Conservation (phyloP, 2,329 filamentous ascomycete genomes). For the Diplodia seriata region DNA sequence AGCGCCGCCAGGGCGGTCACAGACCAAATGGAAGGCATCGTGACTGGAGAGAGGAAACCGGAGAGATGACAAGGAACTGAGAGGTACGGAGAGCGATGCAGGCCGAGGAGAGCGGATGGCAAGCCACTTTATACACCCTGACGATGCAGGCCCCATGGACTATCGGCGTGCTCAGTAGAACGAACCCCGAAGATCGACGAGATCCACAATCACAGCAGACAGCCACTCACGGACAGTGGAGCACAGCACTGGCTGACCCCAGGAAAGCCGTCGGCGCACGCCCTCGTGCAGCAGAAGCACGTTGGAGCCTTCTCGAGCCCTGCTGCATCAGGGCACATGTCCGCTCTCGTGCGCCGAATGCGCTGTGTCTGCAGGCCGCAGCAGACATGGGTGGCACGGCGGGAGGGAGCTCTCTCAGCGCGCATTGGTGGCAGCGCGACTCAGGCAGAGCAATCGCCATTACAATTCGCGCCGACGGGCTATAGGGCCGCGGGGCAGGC, state of each 20-base stretch:
- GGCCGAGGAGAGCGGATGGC: slow-evolving; percentile 1
- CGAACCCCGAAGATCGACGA: slow-evolving; percentile 32
- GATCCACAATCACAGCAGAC: slow-evolving; percentile 26
- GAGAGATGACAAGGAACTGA: slow-evolving; percentile 33
- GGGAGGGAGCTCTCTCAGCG: not conserved
- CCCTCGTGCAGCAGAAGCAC: not conserved
- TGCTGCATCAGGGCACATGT: slow-evolving; percentile 14
- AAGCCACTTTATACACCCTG: slow-evolving; percentile 5
- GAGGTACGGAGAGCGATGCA: slow-evolving; percentile 32
- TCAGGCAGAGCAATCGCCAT: slow-evolving; percentile 6
- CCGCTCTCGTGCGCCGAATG: slow-evolving; percentile 3
- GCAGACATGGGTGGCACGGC: slow-evolving; percentile 6
- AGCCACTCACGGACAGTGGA: slow-evolving; percentile 27
- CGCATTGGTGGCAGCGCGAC: slow-evolving; percentile 2
- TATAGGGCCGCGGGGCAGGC: slow-evolving; percentile 1
- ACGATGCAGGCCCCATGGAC: not conserved
- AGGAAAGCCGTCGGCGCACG: slow-evolving; percentile 29
- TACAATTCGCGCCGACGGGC: slow-evolving; percentile 10
- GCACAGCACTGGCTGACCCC: slow-evolving; percentile 16
- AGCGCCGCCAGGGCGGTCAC: slow-evolving; percentile 45
- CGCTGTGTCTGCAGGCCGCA: slow-evolving; percentile 4
- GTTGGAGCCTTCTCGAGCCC: slow-evolving; percentile 19
- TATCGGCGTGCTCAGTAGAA: slow-evolving; percentile 1
- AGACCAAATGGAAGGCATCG: slow-evolving; percentile 45
- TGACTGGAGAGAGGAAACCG: slow-evolving; percentile 23